Percentiles rank a stretch among this genome's conserved stretches.
These are phyloP conservation scores for Leccinum variicolor DNA, from an alignment of 768 basidiomycete species.

Conservation along the genomic window DNA sequence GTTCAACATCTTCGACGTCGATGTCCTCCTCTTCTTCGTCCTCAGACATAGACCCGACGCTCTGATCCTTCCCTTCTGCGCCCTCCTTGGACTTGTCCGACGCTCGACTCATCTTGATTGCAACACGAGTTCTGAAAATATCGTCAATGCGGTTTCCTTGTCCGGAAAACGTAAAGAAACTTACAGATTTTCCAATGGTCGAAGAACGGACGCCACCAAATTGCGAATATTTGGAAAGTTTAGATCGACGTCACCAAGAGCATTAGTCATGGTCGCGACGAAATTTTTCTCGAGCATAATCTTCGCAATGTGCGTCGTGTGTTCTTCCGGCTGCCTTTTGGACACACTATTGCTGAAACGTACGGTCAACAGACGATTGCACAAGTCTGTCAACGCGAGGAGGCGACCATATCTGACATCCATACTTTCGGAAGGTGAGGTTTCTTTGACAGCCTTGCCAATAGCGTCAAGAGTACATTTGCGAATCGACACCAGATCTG, in stretches of 20 bases:
- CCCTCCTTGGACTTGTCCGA: constrained; percentile 62
- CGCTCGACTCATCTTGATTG: constrained; percentile 95
- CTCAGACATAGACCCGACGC: constrained; percentile 40
- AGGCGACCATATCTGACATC: constrained; percentile 86
- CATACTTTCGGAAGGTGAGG: constrained; percentile 50
- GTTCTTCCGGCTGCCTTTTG: constrained; percentile 59
- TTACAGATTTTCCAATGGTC: constrained; percentile 87
- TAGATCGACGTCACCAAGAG: constrained; percentile 89
- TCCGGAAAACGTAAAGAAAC: constrained; percentile 26
- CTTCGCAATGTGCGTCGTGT: constrained; percentile 91
- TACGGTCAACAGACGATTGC: constrained; percentile 81
- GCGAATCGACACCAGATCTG: constrained; percentile 84
- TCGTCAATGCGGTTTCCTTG: constrained; percentile 2
- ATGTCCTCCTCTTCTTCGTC: constrained; percentile 56
- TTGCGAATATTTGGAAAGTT: constrained; percentile 91
- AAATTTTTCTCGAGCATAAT: constrained; percentile 99
- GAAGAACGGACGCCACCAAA: constrained; percentile 82
- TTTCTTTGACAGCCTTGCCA: constrained; percentile 83
- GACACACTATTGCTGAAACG: constrained; percentile 56
- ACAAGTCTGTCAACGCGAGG: constrained; percentile 82
- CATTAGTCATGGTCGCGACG: constrained; percentile 82
- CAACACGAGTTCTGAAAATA: constrained; percentile 75
- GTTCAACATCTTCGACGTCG: constrained; percentile 49
- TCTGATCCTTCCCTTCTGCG: constrained; percentile 43
- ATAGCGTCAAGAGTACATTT: constrained; percentile 90